A percentile compares a stretch with the other conserved stretches of the same genome.
Conservation (phyloP, 148 eudicot species). For the Vaccinium macrocarpon region DNA sequence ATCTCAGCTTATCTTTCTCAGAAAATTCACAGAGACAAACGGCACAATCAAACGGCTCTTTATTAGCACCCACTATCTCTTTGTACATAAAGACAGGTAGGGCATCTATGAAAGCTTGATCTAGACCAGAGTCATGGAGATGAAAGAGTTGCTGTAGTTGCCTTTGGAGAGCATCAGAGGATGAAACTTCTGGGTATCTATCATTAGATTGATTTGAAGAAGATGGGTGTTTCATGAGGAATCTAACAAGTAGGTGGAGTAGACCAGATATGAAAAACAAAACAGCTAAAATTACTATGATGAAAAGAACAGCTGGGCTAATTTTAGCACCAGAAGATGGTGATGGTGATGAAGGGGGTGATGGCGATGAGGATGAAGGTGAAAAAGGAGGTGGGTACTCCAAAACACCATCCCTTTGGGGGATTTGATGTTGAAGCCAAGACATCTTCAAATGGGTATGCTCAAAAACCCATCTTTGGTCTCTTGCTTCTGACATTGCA, state of each 20-base stretch:
- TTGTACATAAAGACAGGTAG: conserved; percentile 53
- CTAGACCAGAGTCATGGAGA: conserved; percentile 59
- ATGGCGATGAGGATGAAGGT: conserved; percentile 24
- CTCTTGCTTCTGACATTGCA: conserved; percentile 25
- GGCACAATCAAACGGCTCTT: conserved; percentile 62
- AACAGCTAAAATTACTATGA: conserved; percentile 47
- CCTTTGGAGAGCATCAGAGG: conserved; percentile 42
- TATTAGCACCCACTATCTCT: conserved; percentile 46
- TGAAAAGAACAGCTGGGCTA: conserved; percentile 52
- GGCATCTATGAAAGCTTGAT: conserved; percentile 62
- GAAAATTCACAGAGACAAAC: conserved; percentile 57
- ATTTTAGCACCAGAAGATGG: conserved; percentile 39
- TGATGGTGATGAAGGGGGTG: conserved; percentile 23
- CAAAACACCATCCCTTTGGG: conserved; percentile 34
- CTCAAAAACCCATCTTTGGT: conserved; percentile 33
- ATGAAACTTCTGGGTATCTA: conserved; percentile 30
- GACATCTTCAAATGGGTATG: conserved; percentile 50
- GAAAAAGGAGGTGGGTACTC: conserved; percentile 35
- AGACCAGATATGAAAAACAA: conserved; percentile 43
- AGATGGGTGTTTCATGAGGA: conserved; percentile 35
- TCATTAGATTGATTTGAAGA: conserved; percentile 24
- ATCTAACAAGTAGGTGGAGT: conserved; percentile 47
- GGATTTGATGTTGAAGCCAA: conserved; percentile 46
- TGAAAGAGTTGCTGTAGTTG: conserved; percentile 57
- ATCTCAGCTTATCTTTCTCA: conserved; percentile 48